phyloP scores from a whole-genome alignment of 2,329 filamentous ascomycete genomes.

The Calonectria leucothoes region DNA sequence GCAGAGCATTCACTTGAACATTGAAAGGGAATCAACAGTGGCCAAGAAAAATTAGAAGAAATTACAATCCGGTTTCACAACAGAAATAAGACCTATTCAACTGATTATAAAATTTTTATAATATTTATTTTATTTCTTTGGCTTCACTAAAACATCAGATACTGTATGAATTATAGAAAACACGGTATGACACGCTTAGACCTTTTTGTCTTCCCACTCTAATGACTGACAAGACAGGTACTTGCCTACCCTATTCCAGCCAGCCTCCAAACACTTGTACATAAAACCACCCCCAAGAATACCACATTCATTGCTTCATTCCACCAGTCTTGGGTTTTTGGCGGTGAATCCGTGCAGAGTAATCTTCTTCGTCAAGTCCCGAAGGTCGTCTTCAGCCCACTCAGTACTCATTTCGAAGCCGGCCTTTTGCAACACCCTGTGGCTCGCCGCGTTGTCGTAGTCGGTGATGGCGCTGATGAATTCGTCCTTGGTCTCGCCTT shows the following conservation, averaged over 20 bases:
- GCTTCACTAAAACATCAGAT: neutral
- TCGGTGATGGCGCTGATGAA: conserved; percentile 60
- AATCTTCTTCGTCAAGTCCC: conserved; percentile 27
- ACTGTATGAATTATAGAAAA: neutral
- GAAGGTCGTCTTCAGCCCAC: conserved; percentile 47
- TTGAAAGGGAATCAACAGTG: neutral
- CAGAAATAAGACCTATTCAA: no score
- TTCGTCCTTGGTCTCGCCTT: conserved; percentile 50
- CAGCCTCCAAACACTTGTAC: neutral
- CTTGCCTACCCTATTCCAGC: neutral
- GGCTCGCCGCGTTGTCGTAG: conserved; percentile 62
- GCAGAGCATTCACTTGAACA: no score
- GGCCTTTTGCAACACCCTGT: conserved; percentile 65
- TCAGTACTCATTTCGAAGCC: conserved; percentile 63
- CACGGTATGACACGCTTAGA: neutral
- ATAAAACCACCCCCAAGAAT: neutral
- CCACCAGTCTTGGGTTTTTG: conserved; percentile 8
- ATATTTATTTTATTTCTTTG: neutral
- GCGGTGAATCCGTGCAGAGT: conserved; percentile 41
- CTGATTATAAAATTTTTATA: neutral
- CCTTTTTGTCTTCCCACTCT: neutral
- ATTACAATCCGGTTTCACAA: no score
- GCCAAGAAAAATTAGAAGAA: neutral
- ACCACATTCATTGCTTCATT: neutral
- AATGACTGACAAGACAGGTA: neutral